Base-by-base conservation (phyloP, 306 rosid species). In the Quercus mongolica region DNA sequence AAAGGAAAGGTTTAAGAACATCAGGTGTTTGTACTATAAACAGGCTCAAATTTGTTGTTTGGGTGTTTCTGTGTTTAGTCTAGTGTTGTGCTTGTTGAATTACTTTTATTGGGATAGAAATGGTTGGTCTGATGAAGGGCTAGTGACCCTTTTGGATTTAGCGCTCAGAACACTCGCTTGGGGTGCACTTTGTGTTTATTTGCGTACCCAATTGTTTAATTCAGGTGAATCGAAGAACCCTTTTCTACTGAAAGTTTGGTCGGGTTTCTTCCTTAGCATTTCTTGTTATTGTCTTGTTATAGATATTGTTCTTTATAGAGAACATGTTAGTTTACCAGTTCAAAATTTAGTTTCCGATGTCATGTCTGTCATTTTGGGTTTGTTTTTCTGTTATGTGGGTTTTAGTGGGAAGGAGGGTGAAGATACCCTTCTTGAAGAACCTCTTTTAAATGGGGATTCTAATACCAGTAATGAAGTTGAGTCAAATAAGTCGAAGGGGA, bases 321-420 rank as follows among this genome's bases (percentile, higher is more conserved):
- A 79, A 17, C 63, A 61, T 23, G 23, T 52, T 19, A 55, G 62
- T 11, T 56, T 83, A 4, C 85, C 87, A 1, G 26, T 35, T 69
- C 89, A 73, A 44, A 26, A 21, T 62, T 2, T 88, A 6, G 75
- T 88, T 78, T 88, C 89, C 49, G 89, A 88, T 82, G 79, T 21
- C 17, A 75, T 76, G 5, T 88, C 83, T 2, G 19, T 74, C 56
- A 62, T 73, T 52, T 78, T 58, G 71, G 75, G 89, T 3, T 68
- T 83, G 61, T 76, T 85, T 68, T 78, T 88, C 70, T 85, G 81
- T 57, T 85, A 56, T 35, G 64, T 81, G 57, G 86, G 76, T 51
- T 83, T 65, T 70, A 78, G 49, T 51, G 76, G 79, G 82, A 88
- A 79, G 69, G 77, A 67, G 83, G 62, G 41, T 67, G 76, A 71